A percentile compares a stretch with the other conserved stretches of the same genome.
Evolutionary conservation across 257 asterid genomes (phyloP).

Genomic region (Linaria vulgaris): DNA sequence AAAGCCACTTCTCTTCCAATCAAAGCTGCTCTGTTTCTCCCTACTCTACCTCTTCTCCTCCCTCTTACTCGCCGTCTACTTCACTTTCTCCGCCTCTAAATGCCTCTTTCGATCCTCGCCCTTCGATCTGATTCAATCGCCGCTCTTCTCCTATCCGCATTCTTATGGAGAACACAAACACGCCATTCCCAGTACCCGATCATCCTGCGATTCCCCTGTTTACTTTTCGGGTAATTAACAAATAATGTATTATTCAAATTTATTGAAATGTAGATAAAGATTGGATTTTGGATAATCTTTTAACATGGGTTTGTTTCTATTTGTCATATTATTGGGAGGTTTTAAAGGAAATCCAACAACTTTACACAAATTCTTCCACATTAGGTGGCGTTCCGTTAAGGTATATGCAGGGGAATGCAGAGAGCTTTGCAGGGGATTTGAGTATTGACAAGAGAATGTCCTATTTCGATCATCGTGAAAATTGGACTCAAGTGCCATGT

Average conservation of each 20-base stretch:
- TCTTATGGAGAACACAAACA: slow-evolving; percentile 95
- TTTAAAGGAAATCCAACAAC: slow-evolving; percentile 42
- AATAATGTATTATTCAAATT: too few relatives aligned
- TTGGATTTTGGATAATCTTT: neutral
- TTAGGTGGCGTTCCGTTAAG: slow-evolving; percentile 39
- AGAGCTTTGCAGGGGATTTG: slow-evolving; percentile 75
- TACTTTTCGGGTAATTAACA: slow-evolving; percentile 56
- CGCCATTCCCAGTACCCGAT: slow-evolving; percentile 73
- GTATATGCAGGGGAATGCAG: slow-evolving; percentile 53
- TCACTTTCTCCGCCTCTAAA: slow-evolving; percentile 55
- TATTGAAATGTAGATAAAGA: neutral
- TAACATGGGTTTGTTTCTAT: slow-evolving; percentile 20
- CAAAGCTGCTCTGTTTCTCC: slow-evolving; percentile 78
- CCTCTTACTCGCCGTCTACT: slow-evolving; percentile 46
- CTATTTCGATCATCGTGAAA: slow-evolving; percentile 42
- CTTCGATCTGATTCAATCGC: slow-evolving; percentile 62
- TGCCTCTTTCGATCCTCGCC: slow-evolving; percentile 76
- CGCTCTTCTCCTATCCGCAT: slow-evolving; percentile 67
- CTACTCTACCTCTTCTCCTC: slow-evolving; percentile 63
- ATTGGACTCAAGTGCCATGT: slow-evolving; percentile 57
- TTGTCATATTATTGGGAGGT: slow-evolving; percentile 60
- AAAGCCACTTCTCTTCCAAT: slow-evolving; percentile 66
- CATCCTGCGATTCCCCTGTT: slow-evolving; percentile 79
- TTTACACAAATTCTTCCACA: slow-evolving; percentile 33
- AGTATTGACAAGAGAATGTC: slow-evolving; percentile 48